Base-by-base conservation (phyloP, 352 stramenopile species). In the Poterioochromonas sp. region DNA sequence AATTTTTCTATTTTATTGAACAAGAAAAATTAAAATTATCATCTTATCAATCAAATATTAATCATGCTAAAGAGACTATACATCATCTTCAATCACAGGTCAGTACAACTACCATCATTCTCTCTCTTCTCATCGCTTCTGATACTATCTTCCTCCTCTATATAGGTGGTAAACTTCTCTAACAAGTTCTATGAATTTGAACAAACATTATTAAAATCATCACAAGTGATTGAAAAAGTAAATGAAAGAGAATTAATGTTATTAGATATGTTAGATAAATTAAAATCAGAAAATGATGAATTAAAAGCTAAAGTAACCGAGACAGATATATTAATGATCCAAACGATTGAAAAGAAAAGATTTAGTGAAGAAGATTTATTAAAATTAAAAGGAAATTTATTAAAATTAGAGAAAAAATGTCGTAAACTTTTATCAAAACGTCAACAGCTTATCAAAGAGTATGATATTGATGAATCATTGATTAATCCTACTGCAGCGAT, bases 101-200 rank as follows among this genome's bases (percentile, higher is more conserved):
- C n/a, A n/a, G n/a, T n/a, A n/a, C n/a, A n/a, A n/a, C n/a, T n/a
- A n/a, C n/a, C n/a, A n/a, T n/a, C n/a, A n/a, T n/a, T n/a, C n/a
- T n/a, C n/a, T n/a, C n/a, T n/a, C n/a, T n/a, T n/a, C n/a, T n/a
- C n/a, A n/a, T n/a, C n/a, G n/a, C n/a, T n/a, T n/a, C n/a, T n/a
- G n/a, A n/a, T n/a, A n/a, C n/a, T n/a, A n/a, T n/a, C n/a, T n/a
- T n/a, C n/a, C n/a, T n/a, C n/a, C n/a, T n/a, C n/a, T n/a, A n/a
- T n/a, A n/a, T n/a, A n/a, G n/a, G 5, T 71, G 62, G 8, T 8
- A 5, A 47, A 43, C 8, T 71, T 32, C 32, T 11, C 8, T 29
- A 29, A 15, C 29, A 71, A 71, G 41, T 71, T 71, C 32, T 11
- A 44, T 47, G 62, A 71, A 47, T 71, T 71, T 29, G 62, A 71